Evolutionary conservation across 2,329 filamentous ascomycete species (phyloP), one percentile per base, ranked within the genome.

Genomic region (Hypoxylon sp.): DNA sequence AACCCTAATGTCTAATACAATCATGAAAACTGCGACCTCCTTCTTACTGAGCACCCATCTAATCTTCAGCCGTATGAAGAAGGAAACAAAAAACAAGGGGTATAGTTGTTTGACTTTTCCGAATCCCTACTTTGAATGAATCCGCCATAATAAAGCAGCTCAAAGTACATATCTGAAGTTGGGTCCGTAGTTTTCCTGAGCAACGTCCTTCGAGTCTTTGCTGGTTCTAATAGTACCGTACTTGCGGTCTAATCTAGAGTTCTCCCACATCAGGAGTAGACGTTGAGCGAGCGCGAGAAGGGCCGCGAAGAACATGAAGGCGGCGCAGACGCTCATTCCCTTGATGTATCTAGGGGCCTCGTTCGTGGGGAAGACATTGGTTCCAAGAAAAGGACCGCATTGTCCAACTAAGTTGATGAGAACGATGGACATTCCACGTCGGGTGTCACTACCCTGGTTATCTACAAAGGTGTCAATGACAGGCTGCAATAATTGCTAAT

Each of bases 401-500:
- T 77, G 75, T 19, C 75, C 75, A 22, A 77, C 44, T 1, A 74
- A 19, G 63, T 76, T 75, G 64, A 76, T 73, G 52, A 77, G 66
- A n/a, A 75, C 73, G 29, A 77, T 72, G 17, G 69, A 71, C 66
- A 72, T 70, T 5, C 75, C 75, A 37, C 74, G 74, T 57, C 72
- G 63, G 5, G 69, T 65, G 50, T 76, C 74, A 37, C 72, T 74
- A 13, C 74, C 75, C 44, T 77, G 75, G 35, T 77, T 77, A 35
- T 77, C 74, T 75, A 50, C 24, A 5, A 22, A 57, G 53, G 47
- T 46, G 44, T 71, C 19, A 73, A 22, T 57, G 26, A 31, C 3
- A n/a, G 13, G 17, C 5, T 10, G 3, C 2, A 19, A 35, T 52
- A 46, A 59, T 22, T n/a, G 5, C 5, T 59, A 22, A 26, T n/a